Percentiles rank a stretch among this genome's conserved stretches.
These are phyloP conservation scores for Backusella sp. DNA, from an alignment of 192 early-diverging fungal genomes.

Conservation along the genomic window DNA sequence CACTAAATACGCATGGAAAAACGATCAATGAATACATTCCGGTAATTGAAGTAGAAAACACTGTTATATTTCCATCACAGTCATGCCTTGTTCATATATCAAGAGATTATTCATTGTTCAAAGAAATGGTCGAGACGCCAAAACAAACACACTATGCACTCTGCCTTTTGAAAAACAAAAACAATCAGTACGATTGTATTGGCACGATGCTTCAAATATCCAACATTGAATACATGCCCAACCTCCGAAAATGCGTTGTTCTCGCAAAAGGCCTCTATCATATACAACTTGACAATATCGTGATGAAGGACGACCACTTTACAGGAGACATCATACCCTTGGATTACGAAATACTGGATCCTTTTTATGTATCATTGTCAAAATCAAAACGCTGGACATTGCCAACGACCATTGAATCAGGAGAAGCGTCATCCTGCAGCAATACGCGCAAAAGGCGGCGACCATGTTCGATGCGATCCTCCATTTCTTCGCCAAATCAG, in stretches of 20 bases:
- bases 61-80: neutral
- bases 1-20: neutral
- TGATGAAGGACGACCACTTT: slow-evolving; percentile 41
- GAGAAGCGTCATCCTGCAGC: neutral
- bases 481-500: neutral
- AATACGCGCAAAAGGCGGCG: neutral
- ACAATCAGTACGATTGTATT: slow-evolving; percentile 32
- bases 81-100: neutral
- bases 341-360: slow-evolving; percentile 32
- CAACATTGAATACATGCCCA: slow-evolving; percentile 37
- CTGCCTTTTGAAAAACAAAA: slow-evolving; percentile 17
- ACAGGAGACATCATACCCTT: slow-evolving; percentile 41
- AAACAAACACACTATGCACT: slow-evolving; percentile 48
- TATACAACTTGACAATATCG: slow-evolving; percentile 36
- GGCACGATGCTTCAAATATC: slow-evolving; percentile 51
- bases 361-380: neutral
- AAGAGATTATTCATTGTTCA: neutral
- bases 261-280: slow-evolving; percentile 45
- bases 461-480: slow-evolving; percentile 3
- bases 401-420: neutral
- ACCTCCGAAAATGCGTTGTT: slow-evolving; percentile 42
- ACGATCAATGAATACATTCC: neutral
- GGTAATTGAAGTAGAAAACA: neutral
- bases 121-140: neutral
- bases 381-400: neutral